A percentile compares a stretch with the other conserved stretches of the same genome.
Evolutionary conservation across 192 early-diverging fungal genomes (phyloP).

Genomic region (Rhizoclosmatium globosum): DNA sequence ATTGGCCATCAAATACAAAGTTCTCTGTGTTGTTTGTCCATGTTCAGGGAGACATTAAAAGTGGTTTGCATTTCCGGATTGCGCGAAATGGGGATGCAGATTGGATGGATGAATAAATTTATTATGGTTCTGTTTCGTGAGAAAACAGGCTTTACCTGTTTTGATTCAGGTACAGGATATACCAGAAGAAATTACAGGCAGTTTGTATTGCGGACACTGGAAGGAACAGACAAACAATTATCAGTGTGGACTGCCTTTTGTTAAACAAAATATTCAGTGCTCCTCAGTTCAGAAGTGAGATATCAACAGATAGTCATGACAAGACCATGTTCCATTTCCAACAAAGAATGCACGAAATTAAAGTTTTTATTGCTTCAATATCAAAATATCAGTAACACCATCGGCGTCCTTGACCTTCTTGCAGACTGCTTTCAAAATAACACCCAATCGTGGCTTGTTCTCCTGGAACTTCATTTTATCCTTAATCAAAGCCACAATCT

Average conservation of each 20-base stretch:
- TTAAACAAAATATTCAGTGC: too few relatives aligned
- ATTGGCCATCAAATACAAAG: not conserved
- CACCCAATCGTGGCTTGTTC: conserved; percentile 22
- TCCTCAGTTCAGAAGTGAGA: too few relatives aligned
- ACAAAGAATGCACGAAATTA: too few relatives aligned
- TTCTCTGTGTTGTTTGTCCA: not conserved
- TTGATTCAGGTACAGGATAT: too few relatives aligned
- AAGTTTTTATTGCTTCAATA: not conserved
- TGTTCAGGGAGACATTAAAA: not conserved
- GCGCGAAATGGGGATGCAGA: conserved; percentile 1
- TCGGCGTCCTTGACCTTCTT: conserved; percentile 5
- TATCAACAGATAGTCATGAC: too few relatives aligned
- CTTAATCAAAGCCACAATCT: conserved; percentile 24
- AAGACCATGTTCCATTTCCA: too few relatives aligned
- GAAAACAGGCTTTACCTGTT: too few relatives aligned
- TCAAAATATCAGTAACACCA: conserved; percentile 1
- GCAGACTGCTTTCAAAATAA: conserved; percentile 18
- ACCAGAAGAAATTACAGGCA: too few relatives aligned
- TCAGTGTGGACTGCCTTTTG: too few relatives aligned
- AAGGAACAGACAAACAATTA: too few relatives aligned
- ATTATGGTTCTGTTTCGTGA: too few relatives aligned
- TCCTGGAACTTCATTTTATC: conserved; percentile 30
- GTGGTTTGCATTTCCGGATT: not conserved
- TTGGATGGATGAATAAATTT: not conserved
- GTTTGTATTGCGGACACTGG: too few relatives aligned